These are phyloP conservation scores for Epichloe elymi DNA, from an alignment of 2,329 filamentous ascomycete genomes.

Conservation along the genomic window DNA sequence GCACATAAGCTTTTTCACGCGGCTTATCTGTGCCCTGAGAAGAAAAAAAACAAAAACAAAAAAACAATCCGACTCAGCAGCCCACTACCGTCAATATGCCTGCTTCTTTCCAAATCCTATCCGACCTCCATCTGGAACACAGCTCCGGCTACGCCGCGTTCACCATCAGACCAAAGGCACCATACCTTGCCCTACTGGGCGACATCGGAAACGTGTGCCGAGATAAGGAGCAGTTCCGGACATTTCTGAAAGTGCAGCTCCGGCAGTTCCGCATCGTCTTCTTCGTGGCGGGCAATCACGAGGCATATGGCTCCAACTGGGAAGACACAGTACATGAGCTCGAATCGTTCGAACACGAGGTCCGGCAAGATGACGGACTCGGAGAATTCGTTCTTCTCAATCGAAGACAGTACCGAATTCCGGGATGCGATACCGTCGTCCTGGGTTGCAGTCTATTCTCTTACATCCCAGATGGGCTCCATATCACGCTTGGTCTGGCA, in stretches of 20 bases:
- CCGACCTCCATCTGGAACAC: conserved; percentile 43
- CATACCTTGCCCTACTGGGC: conserved; percentile 41
- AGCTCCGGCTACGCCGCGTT: conserved; percentile 37
- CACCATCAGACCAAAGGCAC: conserved; percentile 31
- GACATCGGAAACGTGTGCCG: conserved; percentile 35
- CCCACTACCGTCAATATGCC: not conserved
- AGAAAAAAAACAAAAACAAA: too few species aligned
- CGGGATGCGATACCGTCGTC: conserved; percentile 14
- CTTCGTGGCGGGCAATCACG: conserved; percentile 43
- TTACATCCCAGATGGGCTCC: conserved; percentile 22
- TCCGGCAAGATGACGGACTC: conserved; percentile 11
- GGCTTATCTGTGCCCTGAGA: not conserved
- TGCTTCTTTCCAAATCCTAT: conserved; percentile 23
- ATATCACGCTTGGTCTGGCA: conserved; percentile 24
- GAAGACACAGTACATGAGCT: conserved; percentile 15
- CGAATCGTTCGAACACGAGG: conserved; percentile 16
- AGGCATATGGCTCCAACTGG: conserved; percentile 35
- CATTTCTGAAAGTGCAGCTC: conserved; percentile 36
- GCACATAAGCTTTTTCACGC: too few species aligned
- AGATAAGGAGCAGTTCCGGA: conserved; percentile 26
- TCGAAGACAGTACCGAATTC: conserved; percentile 13
- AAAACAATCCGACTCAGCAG: too few species aligned
- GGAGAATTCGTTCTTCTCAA: conserved; percentile 29
- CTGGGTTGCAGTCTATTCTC: conserved; percentile 35
- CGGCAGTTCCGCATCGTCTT: conserved; percentile 34